These are phyloP conservation scores for Leccinum imitatum DNA, from an alignment of 768 basidiomycete species.

Conservation along the genomic window DNA sequence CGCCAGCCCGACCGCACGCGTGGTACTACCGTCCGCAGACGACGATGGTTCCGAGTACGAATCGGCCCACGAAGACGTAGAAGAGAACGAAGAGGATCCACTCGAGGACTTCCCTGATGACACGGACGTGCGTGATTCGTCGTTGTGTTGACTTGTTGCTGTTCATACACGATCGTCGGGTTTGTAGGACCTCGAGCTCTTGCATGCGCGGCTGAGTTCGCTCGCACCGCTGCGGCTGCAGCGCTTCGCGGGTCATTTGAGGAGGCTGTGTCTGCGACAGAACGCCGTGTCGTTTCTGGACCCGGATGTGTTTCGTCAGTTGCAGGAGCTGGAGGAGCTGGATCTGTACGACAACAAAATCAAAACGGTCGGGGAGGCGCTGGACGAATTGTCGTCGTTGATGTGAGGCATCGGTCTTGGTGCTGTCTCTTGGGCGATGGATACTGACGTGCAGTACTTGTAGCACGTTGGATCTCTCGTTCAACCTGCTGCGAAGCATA, in stretches of 20 bases:
- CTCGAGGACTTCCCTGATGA: slow-evolving; percentile 81
- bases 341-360: slow-evolving; percentile 97
- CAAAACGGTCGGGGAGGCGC: slow-evolving; percentile 65
- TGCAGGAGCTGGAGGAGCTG: slow-evolving; percentile 78
- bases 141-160: not conserved
- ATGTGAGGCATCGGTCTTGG: slow-evolving; percentile 40
- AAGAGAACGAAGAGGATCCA: slow-evolving; percentile 60
- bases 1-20: slow-evolving; percentile 40
- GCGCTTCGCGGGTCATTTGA: slow-evolving; percentile 69
- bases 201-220: slow-evolving; percentile 75
- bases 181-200: slow-evolving; percentile 78
- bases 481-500: slow-evolving; percentile 80
- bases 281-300: slow-evolving; percentile 77
- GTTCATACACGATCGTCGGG: not conserved
- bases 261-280: slow-evolving; percentile 80
- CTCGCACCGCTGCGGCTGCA: slow-evolving; percentile 65
- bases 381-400: slow-evolving; percentile 56
- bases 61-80: slow-evolving; percentile 40
- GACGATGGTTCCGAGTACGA: slow-evolving; percentile 37
- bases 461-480: slow-evolving; percentile 89
- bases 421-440: not conserved
- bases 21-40: slow-evolving; percentile 43
- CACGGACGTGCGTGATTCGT: slow-evolving; percentile 58
- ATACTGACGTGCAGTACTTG: not conserved
- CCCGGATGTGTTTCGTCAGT: slow-evolving; percentile 62